Conservation (phyloP, 1,139 yeast genomes). For the Yarrowia galli region DNA sequence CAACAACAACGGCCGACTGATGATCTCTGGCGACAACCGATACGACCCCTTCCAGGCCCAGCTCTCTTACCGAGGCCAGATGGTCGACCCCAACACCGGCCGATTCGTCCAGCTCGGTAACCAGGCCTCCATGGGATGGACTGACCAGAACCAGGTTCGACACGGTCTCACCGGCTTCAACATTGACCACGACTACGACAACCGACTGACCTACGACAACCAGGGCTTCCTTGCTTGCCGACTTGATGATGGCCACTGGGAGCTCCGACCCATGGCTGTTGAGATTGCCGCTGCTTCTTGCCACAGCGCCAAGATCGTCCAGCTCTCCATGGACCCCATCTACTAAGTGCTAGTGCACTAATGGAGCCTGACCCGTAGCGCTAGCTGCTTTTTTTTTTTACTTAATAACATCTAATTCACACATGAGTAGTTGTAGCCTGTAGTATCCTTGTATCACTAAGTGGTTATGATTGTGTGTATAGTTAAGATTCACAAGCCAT, state of each 20-base stretch:
- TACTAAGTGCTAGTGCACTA: neutral
- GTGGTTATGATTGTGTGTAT: too few relatives aligned
- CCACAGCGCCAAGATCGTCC: neutral
- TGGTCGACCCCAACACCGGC: constrained; percentile 24
- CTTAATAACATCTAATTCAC: neutral
- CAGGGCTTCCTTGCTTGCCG: constrained; percentile 32
- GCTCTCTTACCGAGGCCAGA: constrained; percentile 29
- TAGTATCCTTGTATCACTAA: too few relatives aligned
- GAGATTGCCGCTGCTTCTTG: constrained; percentile 24
- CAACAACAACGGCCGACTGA: constrained; percentile 30
- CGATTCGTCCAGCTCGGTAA: constrained; percentile 25
- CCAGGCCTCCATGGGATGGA: constrained; percentile 29
- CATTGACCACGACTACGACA: neutral
- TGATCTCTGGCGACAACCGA: constrained; percentile 2
- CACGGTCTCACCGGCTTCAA: constrained; percentile 27
- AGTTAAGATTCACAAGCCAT: too few relatives aligned
- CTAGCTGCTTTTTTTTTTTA: constrained; percentile 14
- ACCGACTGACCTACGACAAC: constrained; percentile 23
- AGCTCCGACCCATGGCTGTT: constrained; percentile 18
- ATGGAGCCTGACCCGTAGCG: constrained; percentile 26
- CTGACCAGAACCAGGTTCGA: constrained; percentile 27
- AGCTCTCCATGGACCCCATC: constrained; percentile 18
- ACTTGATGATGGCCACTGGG: constrained; percentile 21
- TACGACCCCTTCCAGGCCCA: constrained; percentile 26
- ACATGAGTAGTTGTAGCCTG: too few relatives aligned